These are phyloP conservation scores for Berberis vulgaris DNA, from an alignment of 164 flowering plant species.

Conservation along the genomic window DNA sequence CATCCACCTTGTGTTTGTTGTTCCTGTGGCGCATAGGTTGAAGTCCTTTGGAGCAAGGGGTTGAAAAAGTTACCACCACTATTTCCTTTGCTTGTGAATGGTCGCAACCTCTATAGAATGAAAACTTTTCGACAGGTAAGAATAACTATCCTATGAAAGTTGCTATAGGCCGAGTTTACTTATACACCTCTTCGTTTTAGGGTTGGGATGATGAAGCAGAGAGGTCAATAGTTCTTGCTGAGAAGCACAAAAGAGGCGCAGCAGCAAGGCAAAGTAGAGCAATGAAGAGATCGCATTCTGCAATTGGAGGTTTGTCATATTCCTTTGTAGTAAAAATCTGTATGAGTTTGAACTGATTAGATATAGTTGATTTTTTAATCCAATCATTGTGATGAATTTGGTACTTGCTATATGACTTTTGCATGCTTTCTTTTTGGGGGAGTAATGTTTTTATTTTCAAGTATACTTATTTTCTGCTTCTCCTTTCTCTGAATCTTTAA, in stretches of 20 bases:
- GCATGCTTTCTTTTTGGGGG: no score
- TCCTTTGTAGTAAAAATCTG: not conserved
- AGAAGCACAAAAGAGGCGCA: constrained; percentile 52
- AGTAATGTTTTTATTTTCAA: no score
- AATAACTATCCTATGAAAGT: not conserved
- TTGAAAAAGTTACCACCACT: constrained; percentile 63
- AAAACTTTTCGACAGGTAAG: constrained; percentile 74
- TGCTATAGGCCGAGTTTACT: not conserved
- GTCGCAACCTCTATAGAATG: constrained; percentile 73
- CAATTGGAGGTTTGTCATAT: constrained; percentile 20
- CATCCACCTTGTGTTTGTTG: not conserved
- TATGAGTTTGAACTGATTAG: not conserved
- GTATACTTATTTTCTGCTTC: no score
- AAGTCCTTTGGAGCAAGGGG: constrained; percentile 89
- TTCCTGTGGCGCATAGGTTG: constrained; percentile 37
- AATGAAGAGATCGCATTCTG: constrained; percentile 15
- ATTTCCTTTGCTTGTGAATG: constrained; percentile 74
- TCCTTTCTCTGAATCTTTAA: no score
- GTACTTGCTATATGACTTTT: no score
- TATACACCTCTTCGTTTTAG: constrained; percentile 15
- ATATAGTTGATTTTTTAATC: not conserved
- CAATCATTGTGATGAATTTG: not conserved
- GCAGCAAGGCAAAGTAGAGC: constrained; percentile 49
- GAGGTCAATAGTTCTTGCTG: constrained; percentile 38
- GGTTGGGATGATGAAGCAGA: constrained; percentile 50